A percentile compares a stretch with the other conserved stretches of the same genome.
phyloP scores from a whole-genome alignment of 2,329 filamentous ascomycete species.

The Aspergillus japonicus region DNA sequence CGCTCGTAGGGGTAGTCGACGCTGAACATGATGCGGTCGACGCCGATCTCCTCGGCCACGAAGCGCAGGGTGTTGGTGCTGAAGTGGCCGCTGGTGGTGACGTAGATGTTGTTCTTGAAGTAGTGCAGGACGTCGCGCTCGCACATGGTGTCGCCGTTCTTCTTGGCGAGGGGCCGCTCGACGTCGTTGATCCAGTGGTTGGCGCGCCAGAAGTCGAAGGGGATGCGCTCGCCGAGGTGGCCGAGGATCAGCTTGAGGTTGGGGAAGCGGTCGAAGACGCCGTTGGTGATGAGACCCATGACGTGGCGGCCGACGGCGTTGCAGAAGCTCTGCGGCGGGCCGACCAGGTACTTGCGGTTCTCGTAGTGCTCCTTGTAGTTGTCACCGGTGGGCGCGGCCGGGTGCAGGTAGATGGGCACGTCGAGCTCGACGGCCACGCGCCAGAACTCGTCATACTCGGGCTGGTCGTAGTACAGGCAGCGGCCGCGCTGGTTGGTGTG shows the following conservation, averaged over 20 bases:
- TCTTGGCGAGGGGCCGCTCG: slow-evolving; percentile 21
- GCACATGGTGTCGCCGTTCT: slow-evolving; percentile 22
- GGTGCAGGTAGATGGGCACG: slow-evolving; percentile 63
- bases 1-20: slow-evolving; percentile 33
- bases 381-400: slow-evolving; percentile 53
- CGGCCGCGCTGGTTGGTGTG: slow-evolving; percentile 50
- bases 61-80: slow-evolving; percentile 31
- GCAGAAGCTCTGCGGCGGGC: slow-evolving; percentile 56
- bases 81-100: slow-evolving; percentile 36
- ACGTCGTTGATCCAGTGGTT: slow-evolving; percentile 29
- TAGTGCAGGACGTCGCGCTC: slow-evolving; percentile 38
- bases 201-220: slow-evolving; percentile 6
- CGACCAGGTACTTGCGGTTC: slow-evolving; percentile 56
- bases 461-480: slow-evolving; percentile 52
- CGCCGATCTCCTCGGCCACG: slow-evolving; percentile 26
- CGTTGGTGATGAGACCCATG: slow-evolving; percentile 5
- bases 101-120: slow-evolving; percentile 34
- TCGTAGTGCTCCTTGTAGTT: slow-evolving; percentile 55
- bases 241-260: neutral
- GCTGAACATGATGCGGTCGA: slow-evolving; percentile 33
- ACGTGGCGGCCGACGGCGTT: slow-evolving; percentile 45
- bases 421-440: slow-evolving; percentile 54
- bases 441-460: slow-evolving; percentile 59
- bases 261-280: slow-evolving; percentile 4
- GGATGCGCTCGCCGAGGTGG: slow-evolving; percentile 5